Evolutionary conservation across 345 rosid species (phyloP), one percentile per base, ranked within the genome.

Genomic region (Arabis hirsuta): DNA sequence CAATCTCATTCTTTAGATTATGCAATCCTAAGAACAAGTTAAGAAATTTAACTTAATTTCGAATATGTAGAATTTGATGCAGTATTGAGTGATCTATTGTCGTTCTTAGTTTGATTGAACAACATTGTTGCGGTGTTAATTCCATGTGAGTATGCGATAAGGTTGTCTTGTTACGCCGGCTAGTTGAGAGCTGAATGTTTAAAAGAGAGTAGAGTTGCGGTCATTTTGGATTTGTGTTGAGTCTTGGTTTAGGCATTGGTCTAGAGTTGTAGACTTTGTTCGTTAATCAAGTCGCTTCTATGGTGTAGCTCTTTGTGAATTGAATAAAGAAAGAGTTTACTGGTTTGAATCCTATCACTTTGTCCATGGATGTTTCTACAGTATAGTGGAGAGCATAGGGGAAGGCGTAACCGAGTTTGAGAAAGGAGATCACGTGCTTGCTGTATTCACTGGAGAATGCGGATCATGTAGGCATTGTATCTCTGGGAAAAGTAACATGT

Each of bases 321-420:
- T 27, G 43, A 31, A 12, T 41, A 12, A 42, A 16, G 53, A 52
- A 16, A 16, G 36, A 52, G n/a, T 1, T 29, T 42, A 42, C 12
- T 6, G 16, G 60, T 43, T 38, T 59, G 22, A 50, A 27, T 22
- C 41, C 3, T 11, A 38, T 12, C 48, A 27, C 34, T 27, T 9
- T 42, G 2, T 50, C 53, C 11, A 34, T 39, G 34, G 7, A 9
- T 69, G 57, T 74, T 65, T 66, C 57, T 79, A 74, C 88, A 94
- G 98, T 82, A 82, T 88, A 63, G 96, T 95, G 26, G 96, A 95
- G 86, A 87, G 96, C 63, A 80, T 87, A 9, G 99, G 96, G 5
- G 71, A 83, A 74, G 92, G 79, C 32, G 96, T 91, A 45, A 86
- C 85, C 0, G 99, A 90, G 79, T 95, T 91, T 72, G 72, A 76